Evolutionary conservation across 352 stramenopile species (phyloP).

Genomic region (Phytophthora cajani): DNA sequence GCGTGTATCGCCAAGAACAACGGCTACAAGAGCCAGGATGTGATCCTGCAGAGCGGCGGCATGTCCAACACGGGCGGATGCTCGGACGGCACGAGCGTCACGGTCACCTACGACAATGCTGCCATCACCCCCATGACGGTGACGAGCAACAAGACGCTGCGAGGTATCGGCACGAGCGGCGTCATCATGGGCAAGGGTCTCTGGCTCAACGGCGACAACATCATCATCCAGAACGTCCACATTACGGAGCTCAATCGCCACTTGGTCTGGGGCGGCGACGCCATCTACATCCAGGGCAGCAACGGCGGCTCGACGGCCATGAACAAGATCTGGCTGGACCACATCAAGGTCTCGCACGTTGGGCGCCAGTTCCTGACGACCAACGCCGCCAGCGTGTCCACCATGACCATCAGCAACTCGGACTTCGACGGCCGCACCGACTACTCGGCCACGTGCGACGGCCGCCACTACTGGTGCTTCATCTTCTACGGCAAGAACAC

Average conservation of each 20-base stretch:
- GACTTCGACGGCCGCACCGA: slow-evolving; percentile 50
- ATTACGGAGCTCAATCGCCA: slow-evolving; percentile 42
- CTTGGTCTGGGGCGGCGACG: slow-evolving; percentile 33
- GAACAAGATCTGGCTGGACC: slow-evolving; percentile 55
- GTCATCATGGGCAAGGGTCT: slow-evolving; percentile 42
- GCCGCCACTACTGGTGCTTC: slow-evolving; percentile 51
- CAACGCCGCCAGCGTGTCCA: slow-evolving; percentile 35
- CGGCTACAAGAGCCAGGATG: slow-evolving; percentile 49
- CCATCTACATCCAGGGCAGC: slow-evolving; percentile 33
- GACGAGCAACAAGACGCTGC: slow-evolving; percentile 49
- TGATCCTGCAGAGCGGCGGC: slow-evolving; percentile 35
- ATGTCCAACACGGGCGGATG: slow-evolving; percentile 33
- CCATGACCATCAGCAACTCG: slow-evolving; percentile 52
- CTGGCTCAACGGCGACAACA: slow-evolving; percentile 45
- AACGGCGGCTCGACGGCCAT: slow-evolving; percentile 27
- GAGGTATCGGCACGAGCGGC: slow-evolving; percentile 39
- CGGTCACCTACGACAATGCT: slow-evolving; percentile 32
- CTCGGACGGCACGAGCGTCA: slow-evolving; percentile 25
- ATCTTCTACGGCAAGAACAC: slow-evolving; percentile 42
- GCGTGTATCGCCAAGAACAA: slow-evolving; percentile 45
- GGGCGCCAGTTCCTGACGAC: slow-evolving; percentile 36
- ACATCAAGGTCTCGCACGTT: slow-evolving; percentile 42
- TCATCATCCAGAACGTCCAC: slow-evolving; percentile 54
- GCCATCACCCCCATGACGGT: slow-evolving; percentile 36
- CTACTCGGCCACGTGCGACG: slow-evolving; percentile 47